phyloP scores from a whole-genome alignment of 345 rosid species.

The Firmiana major region DNA sequence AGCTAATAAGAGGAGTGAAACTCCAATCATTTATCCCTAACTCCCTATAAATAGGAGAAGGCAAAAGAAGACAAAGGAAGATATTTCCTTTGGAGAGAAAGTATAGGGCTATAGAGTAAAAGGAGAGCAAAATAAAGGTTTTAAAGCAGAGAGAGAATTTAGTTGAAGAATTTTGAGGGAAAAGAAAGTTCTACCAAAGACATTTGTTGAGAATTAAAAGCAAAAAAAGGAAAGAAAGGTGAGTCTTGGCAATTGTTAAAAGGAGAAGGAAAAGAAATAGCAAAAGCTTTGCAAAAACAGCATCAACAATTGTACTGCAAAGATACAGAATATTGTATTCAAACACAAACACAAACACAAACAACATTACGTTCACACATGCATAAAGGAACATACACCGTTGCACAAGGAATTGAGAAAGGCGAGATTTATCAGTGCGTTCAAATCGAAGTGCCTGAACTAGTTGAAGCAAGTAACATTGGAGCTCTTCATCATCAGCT shows the following conservation, averaged over 20 bases:
- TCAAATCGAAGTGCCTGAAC: constrained; percentile 99
- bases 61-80: background rate
- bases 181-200: background rate
- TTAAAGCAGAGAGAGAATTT: background rate
- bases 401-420: constrained; percentile 88
- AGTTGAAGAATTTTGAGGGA: background rate
- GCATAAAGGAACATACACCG: constrained; percentile 52
- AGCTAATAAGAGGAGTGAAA: background rate
- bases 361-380: background rate
- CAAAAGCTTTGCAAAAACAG: background rate
- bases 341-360: background rate
- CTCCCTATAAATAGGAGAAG: background rate
- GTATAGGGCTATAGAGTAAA: background rate
- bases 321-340: background rate
- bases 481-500: constrained; percentile 97
- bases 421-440: constrained; percentile 90
- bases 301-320: background rate
- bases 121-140: constrained; percentile 1
- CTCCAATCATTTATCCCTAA: background rate
- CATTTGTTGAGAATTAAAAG: background rate
- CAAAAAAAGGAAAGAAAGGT: background rate
- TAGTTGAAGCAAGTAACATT: constrained; percentile 95
- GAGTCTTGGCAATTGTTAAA: background rate
- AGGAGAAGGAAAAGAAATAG: background rate
- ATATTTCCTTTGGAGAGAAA: background rate